These are phyloP conservation scores for Pleomassaria siparia DNA, from an alignment of 2,329 filamentous ascomycete genomes.

Conservation along the genomic window DNA sequence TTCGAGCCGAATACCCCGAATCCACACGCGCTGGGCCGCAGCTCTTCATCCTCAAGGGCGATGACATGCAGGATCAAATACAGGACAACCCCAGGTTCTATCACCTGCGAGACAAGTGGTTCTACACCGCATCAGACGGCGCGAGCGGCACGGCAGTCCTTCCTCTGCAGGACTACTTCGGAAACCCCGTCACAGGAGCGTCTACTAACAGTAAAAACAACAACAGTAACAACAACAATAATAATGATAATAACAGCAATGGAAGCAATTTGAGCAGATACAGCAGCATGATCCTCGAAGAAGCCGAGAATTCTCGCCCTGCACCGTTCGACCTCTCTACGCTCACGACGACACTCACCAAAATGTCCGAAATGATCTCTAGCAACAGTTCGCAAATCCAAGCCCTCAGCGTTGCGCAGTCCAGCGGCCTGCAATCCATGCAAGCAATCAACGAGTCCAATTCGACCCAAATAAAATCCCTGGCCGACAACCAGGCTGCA, in stretches of 20 bases:
- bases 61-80: slow-evolving; percentile 36
- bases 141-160: slow-evolving; percentile 25
- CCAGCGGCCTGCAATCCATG: slow-evolving; percentile 36
- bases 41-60: slow-evolving; percentile 37
- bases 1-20: slow-evolving; percentile 32
- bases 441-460: slow-evolving; percentile 42
- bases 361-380: slow-evolving; percentile 30
- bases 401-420: slow-evolving; percentile 38
- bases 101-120: slow-evolving; percentile 37
- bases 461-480: slow-evolving; percentile 36
- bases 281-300: not conserved
- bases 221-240: not conserved
- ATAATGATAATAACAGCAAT: not conserved
- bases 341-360: slow-evolving; percentile 26
- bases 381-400: slow-evolving; percentile 35
- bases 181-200: slow-evolving; percentile 17
- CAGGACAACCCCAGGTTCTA: slow-evolving; percentile 33
- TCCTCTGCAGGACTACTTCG: slow-evolving; percentile 32
- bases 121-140: slow-evolving; percentile 31
- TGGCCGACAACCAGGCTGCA: slow-evolving; percentile 33
- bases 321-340: slow-evolving; percentile 21
- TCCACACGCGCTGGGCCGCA: slow-evolving; percentile 34
- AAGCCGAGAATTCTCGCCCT: slow-evolving; percentile 8
- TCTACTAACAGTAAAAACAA: not conserved
- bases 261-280: not conserved